A percentile compares a stretch with the other conserved stretches of the same genome.
Conservation (phyloP, 495 filamentous ascomycete genomes). For the Clavariopsis aquatica region DNA sequence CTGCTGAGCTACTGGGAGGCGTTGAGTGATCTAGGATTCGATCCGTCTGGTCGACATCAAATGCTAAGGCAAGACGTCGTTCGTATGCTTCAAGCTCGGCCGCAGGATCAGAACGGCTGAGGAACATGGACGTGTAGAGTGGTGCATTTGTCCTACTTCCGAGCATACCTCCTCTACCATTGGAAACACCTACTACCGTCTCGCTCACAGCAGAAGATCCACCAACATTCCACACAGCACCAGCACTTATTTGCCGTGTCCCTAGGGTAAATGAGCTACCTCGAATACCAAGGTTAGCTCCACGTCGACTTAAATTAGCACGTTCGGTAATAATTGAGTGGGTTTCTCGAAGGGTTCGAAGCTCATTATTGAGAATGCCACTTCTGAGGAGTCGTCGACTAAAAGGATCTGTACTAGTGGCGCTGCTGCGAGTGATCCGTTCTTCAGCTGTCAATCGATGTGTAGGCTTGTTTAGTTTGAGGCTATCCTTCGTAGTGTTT, state of each 20-base stretch:
- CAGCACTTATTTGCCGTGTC: constrained; percentile 58
- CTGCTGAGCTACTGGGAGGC: constrained; percentile 9
- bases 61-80: constrained; percentile 74
- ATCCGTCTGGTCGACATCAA: constrained; percentile 72
- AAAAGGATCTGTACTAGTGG: constrained; percentile 67
- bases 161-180: constrained; percentile 63
- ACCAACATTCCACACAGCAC: constrained; percentile 80
- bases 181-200: constrained; percentile 52
- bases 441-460: constrained; percentile 62
- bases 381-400: constrained; percentile 48
- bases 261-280: constrained; percentile 8
- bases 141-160: constrained; percentile 74
- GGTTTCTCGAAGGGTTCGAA: constrained; percentile 32
- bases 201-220: constrained; percentile 59
- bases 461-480: constrained; percentile 64
- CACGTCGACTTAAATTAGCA: constrained; percentile 13
- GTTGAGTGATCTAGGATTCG: constrained; percentile 54
- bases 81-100: constrained; percentile 70
- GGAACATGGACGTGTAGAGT: constrained; percentile 70
- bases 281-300: constrained; percentile 20
- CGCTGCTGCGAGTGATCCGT: constrained; percentile 59
- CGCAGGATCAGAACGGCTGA: constrained; percentile 54
- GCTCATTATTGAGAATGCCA: constrained; percentile 31
- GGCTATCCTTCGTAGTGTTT: constrained; percentile 55
- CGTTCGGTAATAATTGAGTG: constrained; percentile 29